Percentiles rank a stretch among this genome's conserved stretches.
Evolutionary conservation across 805 yeast genomes (phyloP).

Genomic region (Hyphopichia homilentoma): DNA sequence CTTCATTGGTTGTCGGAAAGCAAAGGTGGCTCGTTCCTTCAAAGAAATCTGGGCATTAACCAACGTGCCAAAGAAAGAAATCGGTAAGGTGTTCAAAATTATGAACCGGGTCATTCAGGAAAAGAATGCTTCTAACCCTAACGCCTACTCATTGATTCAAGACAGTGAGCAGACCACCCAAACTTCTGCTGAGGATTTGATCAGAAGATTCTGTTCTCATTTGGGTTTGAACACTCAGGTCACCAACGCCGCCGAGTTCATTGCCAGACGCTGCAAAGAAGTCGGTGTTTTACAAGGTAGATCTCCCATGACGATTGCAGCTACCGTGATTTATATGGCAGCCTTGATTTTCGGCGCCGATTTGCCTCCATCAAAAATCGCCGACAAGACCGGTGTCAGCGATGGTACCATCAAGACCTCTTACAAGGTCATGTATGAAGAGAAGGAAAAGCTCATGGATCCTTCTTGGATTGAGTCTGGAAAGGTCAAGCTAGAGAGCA

Average conservation of each 20-base stretch:
- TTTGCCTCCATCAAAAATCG: slow-evolving; percentile 72
- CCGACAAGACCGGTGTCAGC: slow-evolving; percentile 92
- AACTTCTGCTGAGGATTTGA: slow-evolving; percentile 89
- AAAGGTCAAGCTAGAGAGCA: slow-evolving; percentile 49
- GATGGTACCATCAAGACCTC: slow-evolving; percentile 96
- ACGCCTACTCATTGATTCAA: slow-evolving; percentile 35
- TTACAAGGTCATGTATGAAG: slow-evolving; percentile 76
- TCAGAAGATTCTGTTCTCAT: slow-evolving; percentile 94
- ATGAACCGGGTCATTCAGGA: slow-evolving; percentile 60
- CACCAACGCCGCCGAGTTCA: slow-evolving; percentile 88
- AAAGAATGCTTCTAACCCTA: slow-evolving; percentile 52
- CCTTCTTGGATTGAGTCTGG: slow-evolving; percentile 73
- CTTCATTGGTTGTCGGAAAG: slow-evolving; percentile 89
- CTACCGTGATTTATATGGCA: slow-evolving; percentile 94
- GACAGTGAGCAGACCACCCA: slow-evolving; percentile 68
- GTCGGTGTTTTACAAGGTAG: slow-evolving; percentile 94
- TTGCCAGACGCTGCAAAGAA: slow-evolving; percentile 85
- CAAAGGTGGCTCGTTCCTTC: slow-evolving; percentile 90
- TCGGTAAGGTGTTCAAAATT: slow-evolving; percentile 84
- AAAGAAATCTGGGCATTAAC: slow-evolving; percentile 95
- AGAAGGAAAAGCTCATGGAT: slow-evolving; percentile 62
- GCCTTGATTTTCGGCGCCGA: slow-evolving; percentile 81
- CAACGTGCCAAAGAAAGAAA: slow-evolving; percentile 89
- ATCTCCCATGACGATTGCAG: slow-evolving; percentile 96
- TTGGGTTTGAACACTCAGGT: slow-evolving; percentile 81